Conservation (phyloP, 106 monocot species). For the Platanthera guangdongensis region DNA sequence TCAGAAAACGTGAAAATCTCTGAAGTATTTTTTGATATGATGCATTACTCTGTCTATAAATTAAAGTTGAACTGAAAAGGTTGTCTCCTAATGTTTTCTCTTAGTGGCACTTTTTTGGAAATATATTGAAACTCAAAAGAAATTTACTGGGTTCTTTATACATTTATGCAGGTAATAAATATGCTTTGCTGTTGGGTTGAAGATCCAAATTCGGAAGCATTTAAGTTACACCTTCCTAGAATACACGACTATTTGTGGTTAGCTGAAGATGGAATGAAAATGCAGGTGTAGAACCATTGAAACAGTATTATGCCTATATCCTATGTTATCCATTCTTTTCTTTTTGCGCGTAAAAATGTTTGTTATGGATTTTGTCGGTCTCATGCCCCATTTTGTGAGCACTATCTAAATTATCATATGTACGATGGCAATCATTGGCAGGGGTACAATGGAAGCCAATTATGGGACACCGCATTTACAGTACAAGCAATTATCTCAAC, state of each 20-base stretch:
- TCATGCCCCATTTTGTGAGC: neutral
- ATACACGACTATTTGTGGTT: constrained; percentile 83
- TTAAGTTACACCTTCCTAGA: constrained; percentile 81
- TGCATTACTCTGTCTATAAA: neutral
- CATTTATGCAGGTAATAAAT: constrained; percentile 41
- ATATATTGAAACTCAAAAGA: neutral
- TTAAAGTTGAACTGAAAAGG: neutral
- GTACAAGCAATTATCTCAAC: constrained; percentile 78
- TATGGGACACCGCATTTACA: constrained; percentile 83
- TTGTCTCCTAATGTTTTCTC: neutral
- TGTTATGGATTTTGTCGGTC: neutral
- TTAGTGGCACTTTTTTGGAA: neutral
- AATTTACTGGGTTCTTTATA: neutral
- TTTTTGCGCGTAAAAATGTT: neutral
- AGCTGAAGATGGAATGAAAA: constrained; percentile 99
- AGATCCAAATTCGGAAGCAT: constrained; percentile 84
- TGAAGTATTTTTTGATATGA: neutral
- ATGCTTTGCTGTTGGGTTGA: constrained; percentile 97
- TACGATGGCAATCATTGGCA: constrained; percentile 8
- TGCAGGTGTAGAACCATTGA: constrained; percentile 47
- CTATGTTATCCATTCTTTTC: neutral
- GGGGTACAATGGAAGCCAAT: constrained; percentile 85
- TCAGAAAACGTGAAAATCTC: no score
- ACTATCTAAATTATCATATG: constrained; percentile 2
- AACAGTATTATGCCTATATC: neutral